phyloP scores from a whole-genome alignment of 306 rosid species.

The Citrullus colocynthis region DNA sequence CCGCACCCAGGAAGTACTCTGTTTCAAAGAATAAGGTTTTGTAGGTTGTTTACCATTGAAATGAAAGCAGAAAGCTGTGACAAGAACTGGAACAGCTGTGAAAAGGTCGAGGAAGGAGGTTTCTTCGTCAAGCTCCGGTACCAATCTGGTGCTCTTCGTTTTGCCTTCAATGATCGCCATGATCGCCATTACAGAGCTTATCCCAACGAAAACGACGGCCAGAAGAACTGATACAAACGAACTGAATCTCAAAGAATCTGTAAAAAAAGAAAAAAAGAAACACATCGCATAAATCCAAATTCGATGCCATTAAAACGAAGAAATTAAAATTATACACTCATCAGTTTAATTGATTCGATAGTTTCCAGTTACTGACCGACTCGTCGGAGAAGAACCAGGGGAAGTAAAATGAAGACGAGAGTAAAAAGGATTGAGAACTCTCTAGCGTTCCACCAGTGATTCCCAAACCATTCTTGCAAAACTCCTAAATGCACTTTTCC shows the following conservation, averaged over 20 bases:
- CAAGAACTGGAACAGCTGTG: constrained; percentile 88
- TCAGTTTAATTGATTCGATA: background rate
- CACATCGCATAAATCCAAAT: background rate
- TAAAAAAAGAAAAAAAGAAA: background rate
- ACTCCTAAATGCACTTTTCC: constrained; percentile 60
- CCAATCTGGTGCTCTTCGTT: constrained; percentile 44
- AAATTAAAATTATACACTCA: background rate
- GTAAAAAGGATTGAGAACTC: constrained; percentile 50
- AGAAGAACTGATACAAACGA: constrained; percentile 65
- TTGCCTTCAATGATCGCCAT: constrained; percentile 55
- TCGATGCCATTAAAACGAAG: background rate
- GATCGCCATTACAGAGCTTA: constrained; percentile 69
- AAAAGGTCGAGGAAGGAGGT: constrained; percentile 80
- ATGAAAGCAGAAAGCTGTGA: constrained; percentile 88
- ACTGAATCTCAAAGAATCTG: constrained; percentile 73
- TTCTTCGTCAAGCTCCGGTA: constrained; percentile 50
- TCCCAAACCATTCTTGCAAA: constrained; percentile 88
- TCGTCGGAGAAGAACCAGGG: constrained; percentile 54
- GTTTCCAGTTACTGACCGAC: constrained; percentile 38
- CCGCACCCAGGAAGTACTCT: background rate
- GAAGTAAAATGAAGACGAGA: constrained; percentile 50
- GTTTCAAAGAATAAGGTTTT: background rate
- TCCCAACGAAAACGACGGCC: constrained; percentile 72
- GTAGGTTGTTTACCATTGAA: constrained; percentile 42
- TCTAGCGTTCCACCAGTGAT: constrained; percentile 87